A percentile compares a stretch with the other conserved stretches of the same genome.
phyloP scores from a whole-genome alignment of 176 grass and related monocot species.

The Leersia perrieri region DNA sequence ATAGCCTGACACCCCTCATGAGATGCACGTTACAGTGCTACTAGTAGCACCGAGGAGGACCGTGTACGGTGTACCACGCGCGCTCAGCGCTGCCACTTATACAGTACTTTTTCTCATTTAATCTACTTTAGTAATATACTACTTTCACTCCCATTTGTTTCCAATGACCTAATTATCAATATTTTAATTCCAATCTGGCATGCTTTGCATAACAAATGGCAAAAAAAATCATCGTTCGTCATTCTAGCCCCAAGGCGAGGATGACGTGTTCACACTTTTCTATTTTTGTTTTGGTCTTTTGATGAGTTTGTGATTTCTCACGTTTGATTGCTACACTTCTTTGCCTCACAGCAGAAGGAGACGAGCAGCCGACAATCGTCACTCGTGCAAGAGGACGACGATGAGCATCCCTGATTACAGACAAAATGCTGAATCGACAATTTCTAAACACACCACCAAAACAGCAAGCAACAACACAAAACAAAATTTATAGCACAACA shows the following conservation, averaged over 20 bases:
- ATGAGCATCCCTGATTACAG: neutral
- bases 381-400: neutral
- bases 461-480: neutral
- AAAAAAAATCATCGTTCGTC: neutral
- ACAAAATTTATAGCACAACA: neutral
- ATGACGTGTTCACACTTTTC: neutral
- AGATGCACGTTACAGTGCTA: neutral
- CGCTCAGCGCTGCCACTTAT: neutral
- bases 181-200: neutral
- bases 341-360: too few species aligned
- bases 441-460: neutral
- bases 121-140: neutral
- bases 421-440: neutral
- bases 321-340: neutral
- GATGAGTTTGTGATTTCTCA: neutral
- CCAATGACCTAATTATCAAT: neutral
- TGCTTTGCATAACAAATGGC: too few species aligned
- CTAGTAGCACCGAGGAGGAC: neutral
- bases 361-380: neutral
- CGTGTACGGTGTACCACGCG: neutral
- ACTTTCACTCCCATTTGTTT: neutral
- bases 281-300: neutral
- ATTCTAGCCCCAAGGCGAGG: neutral
- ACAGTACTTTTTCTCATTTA: neutral
- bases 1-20: slow-evolving; percentile 17